A percentile compares a stretch with the other conserved stretches of the same genome.
Evolutionary conservation across 331 rosid genomes (phyloP).

Genomic region (Prunus yedoensis): DNA sequence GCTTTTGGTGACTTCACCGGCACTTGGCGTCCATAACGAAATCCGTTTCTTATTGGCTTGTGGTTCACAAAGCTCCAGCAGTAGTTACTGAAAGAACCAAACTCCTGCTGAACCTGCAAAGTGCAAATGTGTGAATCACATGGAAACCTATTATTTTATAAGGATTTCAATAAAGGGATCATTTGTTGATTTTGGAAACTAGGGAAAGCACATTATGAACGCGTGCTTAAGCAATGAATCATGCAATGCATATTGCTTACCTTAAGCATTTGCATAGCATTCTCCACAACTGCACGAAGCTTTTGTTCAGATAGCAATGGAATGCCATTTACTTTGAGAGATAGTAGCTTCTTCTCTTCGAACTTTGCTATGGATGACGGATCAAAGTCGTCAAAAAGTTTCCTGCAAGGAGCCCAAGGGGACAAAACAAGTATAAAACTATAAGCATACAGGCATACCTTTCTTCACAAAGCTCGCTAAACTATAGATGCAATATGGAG

Average conservation of each 20-base stretch:
- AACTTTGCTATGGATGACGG: conserved; percentile 66
- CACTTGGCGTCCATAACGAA: conserved; percentile 72
- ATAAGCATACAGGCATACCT: neutral
- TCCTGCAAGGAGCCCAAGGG: conserved; percentile 38
- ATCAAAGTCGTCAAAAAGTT: conserved; percentile 61
- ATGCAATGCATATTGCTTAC: conserved; percentile 31
- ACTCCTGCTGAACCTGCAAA: conserved; percentile 65
- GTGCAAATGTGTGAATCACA: too few relatives aligned
- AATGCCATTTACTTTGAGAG: conserved; percentile 60
- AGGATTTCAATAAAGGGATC: neutral
- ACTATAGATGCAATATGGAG: neutral
- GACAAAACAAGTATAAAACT: conserved; percentile 20
- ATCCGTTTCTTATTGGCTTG: conserved; percentile 61
- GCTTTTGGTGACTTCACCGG: conserved; percentile 90
- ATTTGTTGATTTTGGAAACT: too few relatives aligned
- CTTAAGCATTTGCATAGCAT: conserved; percentile 77
- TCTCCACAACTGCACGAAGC: conserved; percentile 81
- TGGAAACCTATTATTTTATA: too few relatives aligned
- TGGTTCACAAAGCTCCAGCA: conserved; percentile 88
- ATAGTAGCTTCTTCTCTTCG: conserved; percentile 58
- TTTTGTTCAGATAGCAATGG: conserved; percentile 76
- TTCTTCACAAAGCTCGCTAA: neutral
- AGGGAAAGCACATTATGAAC: neutral
- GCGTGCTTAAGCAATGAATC: neutral
- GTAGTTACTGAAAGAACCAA: conserved; percentile 83